Conservation (phyloP, 148 eudicot genomes). For the Heliosperma pusillum region DNA sequence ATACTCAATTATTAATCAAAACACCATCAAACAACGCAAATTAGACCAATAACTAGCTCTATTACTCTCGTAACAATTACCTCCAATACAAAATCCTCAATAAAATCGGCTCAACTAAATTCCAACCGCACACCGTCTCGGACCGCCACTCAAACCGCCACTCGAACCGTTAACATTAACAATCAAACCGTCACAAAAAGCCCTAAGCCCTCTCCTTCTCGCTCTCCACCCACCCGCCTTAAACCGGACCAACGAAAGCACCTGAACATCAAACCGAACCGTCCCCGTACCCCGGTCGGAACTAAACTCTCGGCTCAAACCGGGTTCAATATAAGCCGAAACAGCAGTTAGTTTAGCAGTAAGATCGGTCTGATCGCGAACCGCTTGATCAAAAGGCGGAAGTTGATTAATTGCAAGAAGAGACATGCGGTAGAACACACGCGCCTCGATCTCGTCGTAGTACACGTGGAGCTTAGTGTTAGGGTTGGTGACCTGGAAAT, state of each 20-base stretch:
- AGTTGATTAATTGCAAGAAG: constrained; percentile 33
- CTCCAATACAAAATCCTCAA: neutral
- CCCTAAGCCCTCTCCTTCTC: constrained; percentile 43
- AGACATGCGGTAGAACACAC: constrained; percentile 26
- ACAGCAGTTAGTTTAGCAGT: constrained; percentile 36
- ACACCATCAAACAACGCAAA: neutral
- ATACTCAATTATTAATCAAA: neutral
- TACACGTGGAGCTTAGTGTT: constrained; percentile 28
- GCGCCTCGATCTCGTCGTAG: constrained; percentile 42
- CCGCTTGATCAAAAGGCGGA: constrained; percentile 51
- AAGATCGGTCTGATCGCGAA: constrained; percentile 26
- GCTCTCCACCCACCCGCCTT: constrained; percentile 61
- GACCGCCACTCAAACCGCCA: constrained; percentile 19
- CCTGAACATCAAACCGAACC: constrained; percentile 37
- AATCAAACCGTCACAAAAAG: constrained; percentile 41
- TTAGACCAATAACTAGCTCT: neutral
- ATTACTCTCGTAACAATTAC: neutral
- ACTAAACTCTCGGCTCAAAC: constrained; percentile 23
- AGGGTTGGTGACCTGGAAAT: constrained; percentile 19
- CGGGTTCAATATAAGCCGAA: constrained; percentile 27
- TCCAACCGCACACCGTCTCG: constrained; percentile 20
- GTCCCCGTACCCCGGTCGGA: constrained; percentile 32
- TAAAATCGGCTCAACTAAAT: constrained; percentile 1
- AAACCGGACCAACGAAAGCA: constrained; percentile 43
- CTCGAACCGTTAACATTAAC: constrained; percentile 25